These are phyloP conservation scores for Hydrangea macrophylla DNA, from an alignment of 148 eudicot species.

Conservation along the genomic window DNA sequence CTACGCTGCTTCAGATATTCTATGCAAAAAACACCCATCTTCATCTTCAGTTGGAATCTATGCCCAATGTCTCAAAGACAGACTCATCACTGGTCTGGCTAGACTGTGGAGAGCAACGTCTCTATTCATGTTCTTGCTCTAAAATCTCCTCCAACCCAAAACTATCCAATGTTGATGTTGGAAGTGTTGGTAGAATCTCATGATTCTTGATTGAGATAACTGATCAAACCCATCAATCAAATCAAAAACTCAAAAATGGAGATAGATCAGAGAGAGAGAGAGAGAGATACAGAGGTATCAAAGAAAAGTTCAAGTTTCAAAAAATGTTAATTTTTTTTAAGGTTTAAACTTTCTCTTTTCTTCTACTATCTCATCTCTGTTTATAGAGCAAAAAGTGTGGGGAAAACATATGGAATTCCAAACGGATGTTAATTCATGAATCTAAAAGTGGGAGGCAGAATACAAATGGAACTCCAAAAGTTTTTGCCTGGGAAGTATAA, in stretches of 20 bases:
- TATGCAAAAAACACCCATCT: constrained; percentile 69
- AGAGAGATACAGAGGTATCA: too few species aligned
- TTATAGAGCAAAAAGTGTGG: too few species aligned
- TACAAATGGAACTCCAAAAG: too few species aligned
- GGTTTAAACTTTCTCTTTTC: too few species aligned
- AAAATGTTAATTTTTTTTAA: too few species aligned
- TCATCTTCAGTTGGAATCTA: constrained; percentile 66
- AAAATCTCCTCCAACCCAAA: constrained; percentile 45
- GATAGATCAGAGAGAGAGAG: constrained; percentile 29
- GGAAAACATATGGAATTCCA: too few species aligned
- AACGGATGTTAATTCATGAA: too few species aligned
- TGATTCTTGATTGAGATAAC: constrained; percentile 79
- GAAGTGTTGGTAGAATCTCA: constrained; percentile 69
- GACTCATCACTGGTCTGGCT: constrained; percentile 67
- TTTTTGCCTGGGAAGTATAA: too few species aligned
- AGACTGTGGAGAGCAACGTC: constrained; percentile 69
- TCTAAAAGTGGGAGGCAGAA: too few species aligned
- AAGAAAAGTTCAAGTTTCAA: too few species aligned
- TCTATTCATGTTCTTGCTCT: constrained; percentile 66
- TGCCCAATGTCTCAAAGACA: constrained; percentile 71
- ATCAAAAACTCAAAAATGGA: constrained; percentile 8
- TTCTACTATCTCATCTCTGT: too few species aligned
- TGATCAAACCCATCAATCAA: constrained; percentile 5
- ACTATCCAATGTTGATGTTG: constrained; percentile 35
- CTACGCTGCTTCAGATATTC: constrained; percentile 41